These are phyloP conservation scores for Paspalum notatum DNA, from an alignment of 176 grass and related monocot genomes.

Conservation along the genomic window DNA sequence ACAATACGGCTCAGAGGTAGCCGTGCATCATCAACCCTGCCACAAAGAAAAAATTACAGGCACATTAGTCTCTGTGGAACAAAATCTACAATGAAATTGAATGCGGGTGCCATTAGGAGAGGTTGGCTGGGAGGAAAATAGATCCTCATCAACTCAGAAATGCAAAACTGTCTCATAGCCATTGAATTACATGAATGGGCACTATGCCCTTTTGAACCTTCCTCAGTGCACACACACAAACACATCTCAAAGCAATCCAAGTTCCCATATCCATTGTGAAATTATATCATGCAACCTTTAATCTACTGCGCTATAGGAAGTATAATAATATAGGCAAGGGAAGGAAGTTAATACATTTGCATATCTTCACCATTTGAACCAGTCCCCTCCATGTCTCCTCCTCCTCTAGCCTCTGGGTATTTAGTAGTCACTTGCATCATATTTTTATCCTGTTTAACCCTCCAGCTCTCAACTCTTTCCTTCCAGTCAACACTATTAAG, in stretches of 20 bases:
- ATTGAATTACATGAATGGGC: slow-evolving; percentile 15
- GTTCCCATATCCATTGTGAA: not conserved
- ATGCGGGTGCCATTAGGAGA: not conserved
- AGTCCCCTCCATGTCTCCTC: slow-evolving; percentile 96
- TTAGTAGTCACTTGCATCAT: slow-evolving; percentile 91
- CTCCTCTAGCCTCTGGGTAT: slow-evolving; percentile 87
- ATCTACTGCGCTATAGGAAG: slow-evolving; percentile 9
- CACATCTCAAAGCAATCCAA: not conserved
- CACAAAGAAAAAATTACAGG: slow-evolving; percentile 43
- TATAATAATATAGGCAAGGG: slow-evolving; percentile 2
- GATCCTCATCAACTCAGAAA: slow-evolving; percentile 7
- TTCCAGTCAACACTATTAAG: slow-evolving; percentile 95
- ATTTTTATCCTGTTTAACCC: slow-evolving; percentile 93
- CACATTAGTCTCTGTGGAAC: slow-evolving; percentile 31
- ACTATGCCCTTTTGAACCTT: not conserved
- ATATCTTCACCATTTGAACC: slow-evolving; percentile 99
- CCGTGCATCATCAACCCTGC: slow-evolving; percentile 96
- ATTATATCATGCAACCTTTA: slow-evolving; percentile 25
- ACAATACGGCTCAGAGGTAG: slow-evolving; percentile 90
- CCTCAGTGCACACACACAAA: not conserved
- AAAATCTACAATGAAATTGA: slow-evolving; percentile 32
- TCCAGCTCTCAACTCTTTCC: slow-evolving; percentile 99
- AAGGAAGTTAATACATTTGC: slow-evolving; percentile 70
- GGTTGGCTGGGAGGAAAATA: not conserved
- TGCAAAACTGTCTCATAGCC: not conserved